phyloP scores from a whole-genome alignment of 164 flowering plant species.

The Vitis amurensis region DNA sequence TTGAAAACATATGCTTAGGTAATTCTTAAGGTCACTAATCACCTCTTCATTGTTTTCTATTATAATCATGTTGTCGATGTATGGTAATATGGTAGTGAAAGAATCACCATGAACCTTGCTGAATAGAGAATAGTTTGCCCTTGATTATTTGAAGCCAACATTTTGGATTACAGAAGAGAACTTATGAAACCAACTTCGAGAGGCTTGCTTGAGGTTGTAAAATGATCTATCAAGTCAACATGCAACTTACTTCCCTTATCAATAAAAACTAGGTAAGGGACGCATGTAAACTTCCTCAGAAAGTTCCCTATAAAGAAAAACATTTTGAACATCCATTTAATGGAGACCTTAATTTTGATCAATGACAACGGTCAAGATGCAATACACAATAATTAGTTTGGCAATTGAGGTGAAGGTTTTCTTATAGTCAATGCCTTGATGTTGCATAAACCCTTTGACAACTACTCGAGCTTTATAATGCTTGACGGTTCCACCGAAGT shows the following conservation, averaged over 20 bases:
- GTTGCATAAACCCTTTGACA: not conserved
- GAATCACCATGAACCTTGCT: not conserved
- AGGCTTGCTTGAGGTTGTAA: no score
- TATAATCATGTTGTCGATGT: no score
- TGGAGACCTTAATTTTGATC: not conserved
- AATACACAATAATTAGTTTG: not conserved
- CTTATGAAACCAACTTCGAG: not conserved
- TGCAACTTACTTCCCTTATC: not conserved
- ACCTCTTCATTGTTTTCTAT: no score
- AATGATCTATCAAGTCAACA: no score
- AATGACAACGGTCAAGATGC: not conserved
- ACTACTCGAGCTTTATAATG: not conserved
- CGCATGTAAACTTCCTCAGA: constrained; percentile 11
- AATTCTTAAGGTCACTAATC: no score
- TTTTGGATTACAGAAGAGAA: not conserved
- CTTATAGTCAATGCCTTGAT: not conserved
- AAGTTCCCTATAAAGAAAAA: constrained; percentile 5
- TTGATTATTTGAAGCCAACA: not conserved
- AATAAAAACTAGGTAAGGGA: not conserved
- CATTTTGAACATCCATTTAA: constrained; percentile 13
- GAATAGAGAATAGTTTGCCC: constrained; percentile 5
- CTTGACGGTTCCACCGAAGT: not conserved
- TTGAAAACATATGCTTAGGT: not conserved
- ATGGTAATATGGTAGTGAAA: no score
- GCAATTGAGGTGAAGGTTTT: not conserved